Conservation (phyloP, 1,139 yeast genomes). For the Saccharomycopsis hybrid region DNA sequence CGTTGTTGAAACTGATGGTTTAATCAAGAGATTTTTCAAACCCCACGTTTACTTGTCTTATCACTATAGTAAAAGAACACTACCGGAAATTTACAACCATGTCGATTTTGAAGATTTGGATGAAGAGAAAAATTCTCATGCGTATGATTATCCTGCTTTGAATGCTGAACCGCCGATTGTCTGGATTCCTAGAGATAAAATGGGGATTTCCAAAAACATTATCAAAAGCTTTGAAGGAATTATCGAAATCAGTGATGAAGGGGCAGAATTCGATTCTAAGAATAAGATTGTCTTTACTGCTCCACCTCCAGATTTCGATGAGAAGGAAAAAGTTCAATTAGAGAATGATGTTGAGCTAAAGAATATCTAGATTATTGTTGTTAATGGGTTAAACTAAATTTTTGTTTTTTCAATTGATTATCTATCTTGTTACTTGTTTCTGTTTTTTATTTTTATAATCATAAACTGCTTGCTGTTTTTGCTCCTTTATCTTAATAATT, state of each 20-base stretch:
- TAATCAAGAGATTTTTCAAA: conserved; percentile 34
- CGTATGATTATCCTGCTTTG: conserved; percentile 73
- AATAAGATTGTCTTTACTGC: conserved; percentile 51
- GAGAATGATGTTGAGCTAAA: conserved; percentile 7
- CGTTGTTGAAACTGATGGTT: conserved; percentile 27
- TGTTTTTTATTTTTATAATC: background rate
- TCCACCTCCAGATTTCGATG: conserved; percentile 49
- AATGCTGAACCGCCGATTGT: conserved; percentile 59
- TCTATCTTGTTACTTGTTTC: background rate
- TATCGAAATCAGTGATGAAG: conserved; percentile 56
- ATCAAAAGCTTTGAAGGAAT: conserved; percentile 43
- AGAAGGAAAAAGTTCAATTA: background rate
- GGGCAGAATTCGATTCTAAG: conserved; percentile 55
- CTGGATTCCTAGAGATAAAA: conserved; percentile 86
- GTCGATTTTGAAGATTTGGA: conserved; percentile 33
- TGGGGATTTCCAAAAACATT: conserved; percentile 66
- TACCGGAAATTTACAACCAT: conserved; percentile 47
- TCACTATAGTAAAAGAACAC: conserved; percentile 43
- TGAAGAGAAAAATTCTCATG: conserved; percentile 38
- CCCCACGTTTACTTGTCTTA: conserved; percentile 56
- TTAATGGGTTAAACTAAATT: background rate
- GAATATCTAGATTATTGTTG: background rate
- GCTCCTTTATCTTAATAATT: no score
- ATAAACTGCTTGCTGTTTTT: no score
- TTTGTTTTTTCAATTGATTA: no score